Evolutionary conservation across 495 filamentous ascomycete genomes (phyloP).

Genomic region (Penicillium coprophilum): DNA sequence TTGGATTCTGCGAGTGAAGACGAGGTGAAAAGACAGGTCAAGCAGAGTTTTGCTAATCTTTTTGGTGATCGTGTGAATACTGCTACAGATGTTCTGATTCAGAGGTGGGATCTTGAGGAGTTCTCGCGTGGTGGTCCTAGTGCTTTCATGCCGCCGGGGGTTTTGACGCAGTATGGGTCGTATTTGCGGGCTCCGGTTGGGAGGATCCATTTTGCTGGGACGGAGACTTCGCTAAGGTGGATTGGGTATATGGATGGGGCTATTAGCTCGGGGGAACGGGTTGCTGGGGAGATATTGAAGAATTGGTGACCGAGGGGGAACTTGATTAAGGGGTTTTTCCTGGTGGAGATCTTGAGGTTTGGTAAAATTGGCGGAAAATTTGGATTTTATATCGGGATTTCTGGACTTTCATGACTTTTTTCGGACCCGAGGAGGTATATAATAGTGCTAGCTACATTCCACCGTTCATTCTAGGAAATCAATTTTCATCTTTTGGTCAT

Average conservation of each 20-base stretch:
- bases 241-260: slow-evolving; percentile 38
- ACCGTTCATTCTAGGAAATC: not conserved
- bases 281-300: slow-evolving; percentile 12
- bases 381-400: not conserved
- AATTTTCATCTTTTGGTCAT: not conserved
- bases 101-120: slow-evolving; percentile 25
- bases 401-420: not conserved
- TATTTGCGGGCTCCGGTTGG: slow-evolving; percentile 18
- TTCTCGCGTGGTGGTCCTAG: slow-evolving; percentile 21
- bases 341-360: not conserved
- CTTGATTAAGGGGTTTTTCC: not conserved
- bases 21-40: slow-evolving; percentile 11
- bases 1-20: slow-evolving; percentile 15
- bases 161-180: slow-evolving; percentile 15
- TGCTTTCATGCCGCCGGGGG: slow-evolving; percentile 13
- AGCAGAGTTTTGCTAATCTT: slow-evolving; percentile 14
- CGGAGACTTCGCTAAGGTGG: slow-evolving; percentile 30
- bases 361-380: not conserved
- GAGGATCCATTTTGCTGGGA: slow-evolving; percentile 33
- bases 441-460: not conserved
- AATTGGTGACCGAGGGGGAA: not conserved
- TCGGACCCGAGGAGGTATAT: not conserved
- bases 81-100: slow-evolving; percentile 16
- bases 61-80: slow-evolving; percentile 20
- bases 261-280: slow-evolving; percentile 27